Percentiles rank a stretch among this genome's conserved stretches.
These are phyloP conservation scores for Ogataea methanolica DNA, from an alignment of 805 yeast genomes.

Conservation along the genomic window DNA sequence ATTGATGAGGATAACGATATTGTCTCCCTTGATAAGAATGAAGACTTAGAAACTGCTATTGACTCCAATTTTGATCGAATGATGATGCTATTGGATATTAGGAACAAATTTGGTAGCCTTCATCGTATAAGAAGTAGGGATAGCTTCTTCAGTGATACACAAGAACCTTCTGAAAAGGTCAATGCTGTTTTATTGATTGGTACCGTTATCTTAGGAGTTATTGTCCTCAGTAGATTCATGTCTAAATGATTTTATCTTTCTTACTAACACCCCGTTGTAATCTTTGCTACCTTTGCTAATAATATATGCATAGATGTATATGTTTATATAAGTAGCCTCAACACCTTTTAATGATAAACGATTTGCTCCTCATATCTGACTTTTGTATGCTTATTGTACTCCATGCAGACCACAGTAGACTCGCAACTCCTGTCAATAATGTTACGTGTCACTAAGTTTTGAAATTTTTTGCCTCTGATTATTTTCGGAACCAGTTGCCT, in stretches of 20 bases:
- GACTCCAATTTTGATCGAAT: constrained; percentile 9
- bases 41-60: constrained; percentile 29
- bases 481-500: too few species aligned
- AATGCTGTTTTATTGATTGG: constrained; percentile 2
- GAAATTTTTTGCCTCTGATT: too few species aligned
- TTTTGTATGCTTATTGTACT: too few species aligned
- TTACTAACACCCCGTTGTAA: neutral
- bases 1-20: constrained; percentile 36
- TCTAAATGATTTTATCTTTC: neutral
- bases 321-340: too few species aligned
- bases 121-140: constrained; percentile 1
- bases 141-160: neutral
- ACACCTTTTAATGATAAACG: too few species aligned
- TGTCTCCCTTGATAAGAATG: constrained; percentile 29
- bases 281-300: neutral
- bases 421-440: too few species aligned
- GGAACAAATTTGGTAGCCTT: neutral
- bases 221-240: constrained; percentile 3
- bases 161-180: neutral
- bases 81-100: constrained; percentile 14
- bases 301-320: too few species aligned
- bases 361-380: too few species aligned
- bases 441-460: too few species aligned
- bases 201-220: constrained; percentile 5
- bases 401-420: too few species aligned